These are phyloP conservation scores for Chalciporus pseudorubinellus DNA, from an alignment of 768 basidiomycete species.

Conservation along the genomic window DNA sequence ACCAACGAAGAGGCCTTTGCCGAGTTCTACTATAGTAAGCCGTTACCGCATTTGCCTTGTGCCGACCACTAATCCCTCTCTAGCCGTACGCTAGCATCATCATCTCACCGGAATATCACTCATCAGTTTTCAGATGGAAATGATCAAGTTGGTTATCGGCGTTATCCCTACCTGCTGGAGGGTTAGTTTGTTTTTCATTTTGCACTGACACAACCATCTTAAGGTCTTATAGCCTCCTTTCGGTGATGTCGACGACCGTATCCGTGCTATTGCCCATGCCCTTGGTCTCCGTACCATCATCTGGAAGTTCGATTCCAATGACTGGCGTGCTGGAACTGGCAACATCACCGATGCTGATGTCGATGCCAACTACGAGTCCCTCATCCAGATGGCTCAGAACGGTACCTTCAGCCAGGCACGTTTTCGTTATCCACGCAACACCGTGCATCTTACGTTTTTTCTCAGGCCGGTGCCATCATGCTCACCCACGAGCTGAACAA, in stretches of 20 bases:
- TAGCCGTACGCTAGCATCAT: conserved; percentile 26
- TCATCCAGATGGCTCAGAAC: conserved; percentile 47
- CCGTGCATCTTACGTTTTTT: no score
- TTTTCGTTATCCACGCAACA: neutral
- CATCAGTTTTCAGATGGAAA: conserved; percentile 38
- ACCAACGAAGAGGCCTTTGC: conserved; percentile 66
- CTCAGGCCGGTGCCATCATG: conserved; percentile 49
- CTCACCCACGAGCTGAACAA: conserved; percentile 60
- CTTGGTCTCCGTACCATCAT: conserved; percentile 71
- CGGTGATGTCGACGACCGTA: conserved; percentile 73
- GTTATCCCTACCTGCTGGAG: conserved; percentile 62
- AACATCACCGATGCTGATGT: conserved; percentile 44
- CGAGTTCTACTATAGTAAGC: conserved; percentile 72
- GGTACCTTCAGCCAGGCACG: conserved; percentile 42
- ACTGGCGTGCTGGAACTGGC: conserved; percentile 64
- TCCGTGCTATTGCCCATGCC: conserved; percentile 64
- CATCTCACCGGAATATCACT: neutral
- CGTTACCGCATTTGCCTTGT: conserved; percentile 18
- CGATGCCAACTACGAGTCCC: conserved; percentile 50
- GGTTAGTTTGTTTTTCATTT: conserved; percentile 30
- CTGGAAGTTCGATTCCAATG: conserved; percentile 67
- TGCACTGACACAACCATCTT: no score
- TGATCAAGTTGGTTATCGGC: conserved; percentile 52
- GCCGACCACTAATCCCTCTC: conserved; percentile 1
- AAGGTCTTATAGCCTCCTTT: conserved; percentile 52